A percentile compares a stretch with the other conserved stretches of the same genome.
Conservation (phyloP, 2,329 filamentous ascomycete species). For the Scorias spongiosa region DNA sequence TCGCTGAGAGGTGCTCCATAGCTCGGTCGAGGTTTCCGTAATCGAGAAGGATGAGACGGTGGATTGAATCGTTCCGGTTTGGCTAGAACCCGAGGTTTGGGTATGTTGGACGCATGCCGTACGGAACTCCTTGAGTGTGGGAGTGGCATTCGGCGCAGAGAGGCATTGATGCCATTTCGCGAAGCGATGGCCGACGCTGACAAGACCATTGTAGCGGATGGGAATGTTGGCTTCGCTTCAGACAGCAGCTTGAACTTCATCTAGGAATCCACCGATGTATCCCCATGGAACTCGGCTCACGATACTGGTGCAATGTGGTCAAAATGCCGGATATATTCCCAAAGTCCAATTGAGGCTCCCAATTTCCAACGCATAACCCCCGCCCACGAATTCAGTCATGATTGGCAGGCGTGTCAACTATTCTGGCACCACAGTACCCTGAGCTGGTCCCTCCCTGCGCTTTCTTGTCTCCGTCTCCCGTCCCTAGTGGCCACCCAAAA, state of each 20-base stretch:
- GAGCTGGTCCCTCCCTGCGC: neutral
- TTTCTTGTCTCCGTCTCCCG: neutral
- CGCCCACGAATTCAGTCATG: neutral
- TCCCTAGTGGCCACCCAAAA: neutral
- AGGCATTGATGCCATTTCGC: neutral
- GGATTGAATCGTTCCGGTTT: slow-evolving; percentile 84
- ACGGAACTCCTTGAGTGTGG: neutral
- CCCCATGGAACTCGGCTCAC: too few relatives aligned
- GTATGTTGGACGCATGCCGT: slow-evolving; percentile 17
- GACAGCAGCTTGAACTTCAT: too few relatives aligned
- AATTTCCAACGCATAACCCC: neutral
- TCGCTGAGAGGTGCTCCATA: slow-evolving; percentile 60
- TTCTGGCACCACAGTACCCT: neutral
- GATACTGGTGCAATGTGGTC: too few relatives aligned
- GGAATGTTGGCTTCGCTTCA: too few relatives aligned
- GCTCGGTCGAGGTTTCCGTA: slow-evolving; percentile 45
- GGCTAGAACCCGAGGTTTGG: slow-evolving; percentile 57
- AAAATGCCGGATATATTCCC: too few relatives aligned
- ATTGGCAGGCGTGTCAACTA: too few relatives aligned
- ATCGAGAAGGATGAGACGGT: slow-evolving; percentile 68
- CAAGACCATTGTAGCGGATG: neutral
- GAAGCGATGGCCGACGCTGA: neutral
- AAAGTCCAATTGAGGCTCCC: too few relatives aligned
- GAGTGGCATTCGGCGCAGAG: too few relatives aligned
- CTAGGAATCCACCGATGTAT: too few relatives aligned